Percentiles rank a stretch among this genome's conserved stretches.
These are phyloP conservation scores for Citrullus amarus DNA, from an alignment of 306 rosid species.

Conservation along the genomic window DNA sequence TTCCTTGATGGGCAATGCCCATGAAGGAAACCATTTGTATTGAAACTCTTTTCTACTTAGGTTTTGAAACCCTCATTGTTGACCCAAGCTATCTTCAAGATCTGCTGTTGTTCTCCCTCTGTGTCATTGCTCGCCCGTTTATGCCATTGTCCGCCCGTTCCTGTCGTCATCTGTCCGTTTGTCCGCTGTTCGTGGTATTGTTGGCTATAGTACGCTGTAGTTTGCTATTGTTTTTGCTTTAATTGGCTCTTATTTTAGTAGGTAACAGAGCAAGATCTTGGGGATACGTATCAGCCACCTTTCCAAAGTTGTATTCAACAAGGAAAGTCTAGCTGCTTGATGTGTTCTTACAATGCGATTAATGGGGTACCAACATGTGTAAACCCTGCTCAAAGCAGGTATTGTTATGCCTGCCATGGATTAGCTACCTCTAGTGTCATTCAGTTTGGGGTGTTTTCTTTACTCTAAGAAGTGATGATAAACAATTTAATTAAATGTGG, in stretches of 20 bases:
- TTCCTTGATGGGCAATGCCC: too few species aligned
- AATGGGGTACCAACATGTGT: slow-evolving; percentile 94
- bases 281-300: slow-evolving; percentile 85
- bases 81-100: too few species aligned
- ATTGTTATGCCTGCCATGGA: background rate
- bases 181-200: too few species aligned
- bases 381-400: slow-evolving; percentile 69
- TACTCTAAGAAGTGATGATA: background rate
- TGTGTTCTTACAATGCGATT: slow-evolving; percentile 91
- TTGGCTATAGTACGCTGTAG: too few species aligned
- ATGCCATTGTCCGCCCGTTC: too few species aligned
- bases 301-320: slow-evolving; percentile 67
- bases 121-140: too few species aligned
- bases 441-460: background rate
- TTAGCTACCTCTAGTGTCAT: background rate
- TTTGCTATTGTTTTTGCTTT: background rate
- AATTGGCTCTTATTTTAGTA: slow-evolving; percentile 11
- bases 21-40: too few species aligned
- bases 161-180: too few species aligned
- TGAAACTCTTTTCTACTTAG: too few species aligned
- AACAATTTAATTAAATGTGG: slow-evolving; percentile 36
- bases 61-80: too few species aligned
- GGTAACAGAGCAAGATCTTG: slow-evolving; percentile 81
- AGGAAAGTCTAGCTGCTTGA: slow-evolving; percentile 93
- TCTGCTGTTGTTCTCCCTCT: too few species aligned